Conservation (phyloP, 495 filamentous ascomycete species). For the Thermochaetoides thermophila region DNA sequence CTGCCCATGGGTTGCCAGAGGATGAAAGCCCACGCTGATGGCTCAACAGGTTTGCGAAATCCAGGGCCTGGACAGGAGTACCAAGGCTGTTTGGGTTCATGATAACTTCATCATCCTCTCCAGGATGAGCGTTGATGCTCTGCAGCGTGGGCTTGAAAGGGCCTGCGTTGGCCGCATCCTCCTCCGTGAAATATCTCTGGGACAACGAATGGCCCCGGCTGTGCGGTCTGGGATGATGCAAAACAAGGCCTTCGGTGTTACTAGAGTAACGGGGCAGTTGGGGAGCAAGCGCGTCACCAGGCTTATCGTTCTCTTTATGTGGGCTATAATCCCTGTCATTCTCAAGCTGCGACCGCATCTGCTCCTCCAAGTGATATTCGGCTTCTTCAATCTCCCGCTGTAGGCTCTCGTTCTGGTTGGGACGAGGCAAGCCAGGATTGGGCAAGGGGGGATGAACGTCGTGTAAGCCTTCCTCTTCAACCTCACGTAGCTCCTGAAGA, state of each 20-base stretch:
- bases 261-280: conserved; percentile 25
- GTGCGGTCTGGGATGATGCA: conserved; percentile 49
- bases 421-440: conserved; percentile 27
- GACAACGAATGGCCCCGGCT: conserved; percentile 43
- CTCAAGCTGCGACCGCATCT: conserved; percentile 55
- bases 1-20: conserved; percentile 37
- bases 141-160: conserved; percentile 18
- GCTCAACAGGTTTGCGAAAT: conserved; percentile 22
- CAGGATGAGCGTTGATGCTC: conserved; percentile 14
- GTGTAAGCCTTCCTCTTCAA: conserved; percentile 34
- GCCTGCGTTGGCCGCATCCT: conserved; percentile 24
- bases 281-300: conserved; percentile 24
- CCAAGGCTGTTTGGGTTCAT: conserved; percentile 63
- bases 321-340: conserved; percentile 48
- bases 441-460: conserved; percentile 35
- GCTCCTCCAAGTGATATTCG: conserved; percentile 69
- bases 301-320: conserved; percentile 30
- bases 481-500: conserved; percentile 37
- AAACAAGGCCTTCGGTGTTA: conserved; percentile 30
- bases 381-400: conserved; percentile 75
- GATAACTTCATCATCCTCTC: conserved; percentile 54
- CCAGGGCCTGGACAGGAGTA: conserved; percentile 37
- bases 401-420: conserved; percentile 40
- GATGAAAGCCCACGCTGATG: conserved; percentile 29
- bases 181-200: conserved; percentile 36